Percentiles rank a stretch among this genome's conserved stretches.
Conservation (phyloP, 495 filamentous ascomycete genomes). For the Venustampulla echinocandica region DNA sequence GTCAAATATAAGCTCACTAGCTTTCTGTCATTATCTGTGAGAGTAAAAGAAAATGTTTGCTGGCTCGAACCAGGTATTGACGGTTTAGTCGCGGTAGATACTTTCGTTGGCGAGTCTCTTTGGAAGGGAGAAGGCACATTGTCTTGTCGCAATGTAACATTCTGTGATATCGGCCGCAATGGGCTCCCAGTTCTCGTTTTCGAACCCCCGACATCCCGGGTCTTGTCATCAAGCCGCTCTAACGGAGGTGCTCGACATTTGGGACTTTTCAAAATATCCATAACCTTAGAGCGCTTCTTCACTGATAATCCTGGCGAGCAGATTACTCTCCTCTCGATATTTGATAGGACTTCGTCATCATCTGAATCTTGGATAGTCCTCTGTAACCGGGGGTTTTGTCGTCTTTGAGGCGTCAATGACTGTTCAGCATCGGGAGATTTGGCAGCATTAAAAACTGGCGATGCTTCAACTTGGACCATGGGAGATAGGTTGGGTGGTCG, state of each 20-base stretch:
- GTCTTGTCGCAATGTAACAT: slow-evolving; percentile 11
- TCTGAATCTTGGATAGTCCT: slow-evolving; percentile 40
- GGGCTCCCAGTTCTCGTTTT: slow-evolving; percentile 19
- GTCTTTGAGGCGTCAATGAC: slow-evolving; percentile 5
- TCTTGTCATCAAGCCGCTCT: background rate
- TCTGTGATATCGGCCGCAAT: slow-evolving; percentile 13
- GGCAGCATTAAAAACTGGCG: background rate
- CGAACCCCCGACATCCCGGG: slow-evolving; percentile 1
- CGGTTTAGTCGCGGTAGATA: background rate
- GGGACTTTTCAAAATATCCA: slow-evolving; percentile 4
- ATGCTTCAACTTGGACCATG: slow-evolving; percentile 18
- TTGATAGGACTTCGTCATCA: slow-evolving; percentile 28
- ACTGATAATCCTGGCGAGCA: slow-evolving; percentile 2
- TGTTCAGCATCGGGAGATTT: too few relatives aligned
- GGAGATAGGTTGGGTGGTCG: too few relatives aligned
- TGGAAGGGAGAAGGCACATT: slow-evolving; percentile 28
- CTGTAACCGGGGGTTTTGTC: background rate
- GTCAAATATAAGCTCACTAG: slow-evolving; percentile 22
- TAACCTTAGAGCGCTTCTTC: slow-evolving; percentile 9
- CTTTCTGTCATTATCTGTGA: slow-evolving; percentile 15
- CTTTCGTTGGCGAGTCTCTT: slow-evolving; percentile 27
- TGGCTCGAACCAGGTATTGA: background rate
- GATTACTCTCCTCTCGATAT: slow-evolving; percentile 5
- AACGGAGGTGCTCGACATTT: slow-evolving; percentile 2
- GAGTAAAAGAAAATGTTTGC: slow-evolving; percentile 7